Base-by-base conservation (phyloP, 495 filamentous ascomycete genomes). In the Aspergillus cavernicola region DNA sequence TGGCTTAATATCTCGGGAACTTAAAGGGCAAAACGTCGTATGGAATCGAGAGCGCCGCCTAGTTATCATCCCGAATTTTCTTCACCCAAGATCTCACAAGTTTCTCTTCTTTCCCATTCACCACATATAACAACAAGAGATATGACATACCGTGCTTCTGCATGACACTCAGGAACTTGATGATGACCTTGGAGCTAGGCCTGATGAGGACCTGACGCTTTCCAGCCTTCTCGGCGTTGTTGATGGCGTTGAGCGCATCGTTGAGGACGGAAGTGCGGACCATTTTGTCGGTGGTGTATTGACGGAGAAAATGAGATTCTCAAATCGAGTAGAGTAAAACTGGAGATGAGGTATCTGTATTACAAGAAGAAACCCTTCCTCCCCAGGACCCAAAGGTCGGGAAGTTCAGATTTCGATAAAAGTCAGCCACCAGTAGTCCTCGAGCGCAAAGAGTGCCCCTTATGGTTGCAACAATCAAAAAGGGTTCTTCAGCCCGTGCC, bases 211-310 rank as follows among this genome's bases (percentile, higher is more conserved):
- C 93, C 78, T 98, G 93, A 63, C 93, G 90, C 86, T 96, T 96
- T 72, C 93, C 93, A 62, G 85, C 80, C 86, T 97, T 97, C 84
- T 98, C 93, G 81, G 93, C 93, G 73, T 97, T 98, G 89, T 98
- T 97, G 86, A 98, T 96, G 81, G 85, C 83, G 73, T 97, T 97
- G 63, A 98, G 89, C 73, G 92, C 89, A 86, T 97, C 93, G 81
- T 97, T 95, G 70, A 98, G 90, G 71, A 96, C 91, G 69, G 89
- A 95, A 64, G 93, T 97, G 78, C 88, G 89, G 78, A 96, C 92
- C 93, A 97, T 98, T 70, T 84, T 97, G 82, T 70, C 82, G 83
- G 77, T 62, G 53, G 66, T 39, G 47, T 35, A 33, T 39, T 37
- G 43, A 50, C 70, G 78, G 31, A 47, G 44, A 36, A 24, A 28